Base-by-base conservation (phyloP, 2,329 filamentous ascomycete species). In the Penicillium sp. region DNA sequence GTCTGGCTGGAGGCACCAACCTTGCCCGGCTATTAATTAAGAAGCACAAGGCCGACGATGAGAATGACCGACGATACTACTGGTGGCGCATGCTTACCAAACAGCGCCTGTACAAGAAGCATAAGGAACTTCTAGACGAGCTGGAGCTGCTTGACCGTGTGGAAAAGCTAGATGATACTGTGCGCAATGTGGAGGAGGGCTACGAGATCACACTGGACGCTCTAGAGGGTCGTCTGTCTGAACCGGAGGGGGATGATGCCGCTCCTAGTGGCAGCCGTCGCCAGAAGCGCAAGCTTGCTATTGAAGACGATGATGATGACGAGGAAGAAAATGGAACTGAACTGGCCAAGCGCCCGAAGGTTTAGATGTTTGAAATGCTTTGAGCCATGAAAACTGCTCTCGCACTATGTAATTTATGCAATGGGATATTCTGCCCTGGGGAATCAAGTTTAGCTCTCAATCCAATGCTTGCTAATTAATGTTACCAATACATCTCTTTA, bases 1-100 rank as follows among this genome's bases (percentile, higher is more conserved):
- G 83, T 72, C 65, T 80, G 67, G 61, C 75, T 62, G 67, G 80
- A 58, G 69, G 81, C 69, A 67, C 81, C 74, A 75, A 85, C 73
- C 63, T 82, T 72, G 68, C 85, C 70, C 73, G 82, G 72, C 59
- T 85, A 67, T 67, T 77, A 35, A 78, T 79, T 53, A 78, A 78
- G 59, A 78, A 78, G 54, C 72, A 72, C 27, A 73, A 74, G 25
- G 69, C 80, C 1, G 75, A 77, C 3, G 80, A 87, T 58, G 77
- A 79, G 44, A 77, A 84, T 60, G 86, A 88, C 64, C 75, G 82
- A 13, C 77, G 78, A 31, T 88, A 86, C 72, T 88, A 85, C 71
- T 87, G 86, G 75, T 88, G 86, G 86, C 80, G 86, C 6, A 74
- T 88, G 63, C 79, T 87, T 29, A 79, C 84, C 35, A 88, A 88